Base-by-base conservation (phyloP, 2,329 filamentous ascomycete genomes). In the Alternaria burnsii region DNA sequence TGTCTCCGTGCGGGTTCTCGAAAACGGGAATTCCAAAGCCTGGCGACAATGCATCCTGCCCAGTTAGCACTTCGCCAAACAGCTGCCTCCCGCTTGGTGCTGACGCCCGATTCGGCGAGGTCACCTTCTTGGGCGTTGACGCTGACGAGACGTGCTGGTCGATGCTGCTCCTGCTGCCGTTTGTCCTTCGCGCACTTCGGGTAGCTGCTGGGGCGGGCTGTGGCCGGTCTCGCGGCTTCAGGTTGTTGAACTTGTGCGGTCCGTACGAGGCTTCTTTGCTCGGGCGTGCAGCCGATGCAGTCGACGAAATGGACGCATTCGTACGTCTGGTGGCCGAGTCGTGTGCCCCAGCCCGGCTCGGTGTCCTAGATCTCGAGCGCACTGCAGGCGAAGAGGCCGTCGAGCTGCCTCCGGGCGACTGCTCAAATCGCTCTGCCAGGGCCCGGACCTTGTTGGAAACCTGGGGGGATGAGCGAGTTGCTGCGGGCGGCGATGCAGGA, bases 381-480 rank as follows among this genome's bases (percentile, higher is more conserved):
- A 68, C 62, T 11, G 64, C 61, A 3, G 68, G 59, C 59, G 59
- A 68, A n/a, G 62, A 58, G 11, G 67, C 62, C 22, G 70, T 67
- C 16, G 63, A 55, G n/a, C 69, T 67, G 59, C 65, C 60, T 16
- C 71, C 69, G 20, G 74, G 63, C 14, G 75, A 69, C 20, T 74
- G 74, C 59, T 78, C 76, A 61, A 79, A 79, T 26, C 74, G 68
- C 61, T 78, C 73, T 1, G 77, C 76, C 43, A 79, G 72, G 38
- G 71, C 76, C 64, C 67, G 76, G 41, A 79, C 77, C 26, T 76
- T 75, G 73, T 73, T 58, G 62, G 74, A 61, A 36, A 64, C 50
- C n/a, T 66, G 48, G 44, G 73, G 53, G 59, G 66, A 60, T 38
- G 71, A 51, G 68, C 68, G 52, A 28, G 73, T 59, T 43, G 66